Evolutionary conservation across 2,329 filamentous ascomycete genomes (phyloP).

Genomic region (Zymoseptoria passerinii): DNA sequence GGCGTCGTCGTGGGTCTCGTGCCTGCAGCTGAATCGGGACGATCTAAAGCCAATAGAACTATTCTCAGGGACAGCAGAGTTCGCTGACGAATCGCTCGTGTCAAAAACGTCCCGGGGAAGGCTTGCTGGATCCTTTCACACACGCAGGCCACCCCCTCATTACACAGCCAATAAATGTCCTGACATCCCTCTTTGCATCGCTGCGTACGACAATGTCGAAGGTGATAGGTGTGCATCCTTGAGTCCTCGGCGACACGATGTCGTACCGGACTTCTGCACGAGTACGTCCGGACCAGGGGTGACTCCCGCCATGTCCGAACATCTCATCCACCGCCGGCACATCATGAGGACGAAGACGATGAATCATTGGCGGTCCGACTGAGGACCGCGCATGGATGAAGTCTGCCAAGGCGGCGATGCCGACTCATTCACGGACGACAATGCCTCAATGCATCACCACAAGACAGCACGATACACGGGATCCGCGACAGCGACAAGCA

Average conservation of each 20-base stretch:
- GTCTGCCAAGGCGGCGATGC: not conserved
- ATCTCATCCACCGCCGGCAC: no score
- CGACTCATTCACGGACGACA: not conserved
- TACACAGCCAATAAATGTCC: not conserved
- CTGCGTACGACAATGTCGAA: not conserved
- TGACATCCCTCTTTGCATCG: not conserved
- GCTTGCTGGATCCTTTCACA: not conserved
- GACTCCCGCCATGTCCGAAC: no score
- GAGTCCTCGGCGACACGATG: not conserved
- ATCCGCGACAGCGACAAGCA: conserved; percentile 8
- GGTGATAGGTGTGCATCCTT: not conserved
- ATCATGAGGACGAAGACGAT: no score
- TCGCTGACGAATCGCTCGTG: not conserved
- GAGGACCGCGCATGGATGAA: no score
- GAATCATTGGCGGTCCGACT: not conserved
- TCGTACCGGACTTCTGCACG: not conserved
- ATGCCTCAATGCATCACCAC: not conserved
- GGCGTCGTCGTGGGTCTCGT: not conserved
- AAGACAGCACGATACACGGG: not conserved
- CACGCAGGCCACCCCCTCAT: not conserved
- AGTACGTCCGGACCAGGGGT: not conserved
- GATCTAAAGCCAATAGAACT: not conserved
- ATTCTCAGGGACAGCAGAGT: not conserved
- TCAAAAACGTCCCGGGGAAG: not conserved
- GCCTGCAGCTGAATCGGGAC: not conserved